Conservation (phyloP, 2,329 filamentous ascomycete species). For the Cordyceps cicadae region DNA sequence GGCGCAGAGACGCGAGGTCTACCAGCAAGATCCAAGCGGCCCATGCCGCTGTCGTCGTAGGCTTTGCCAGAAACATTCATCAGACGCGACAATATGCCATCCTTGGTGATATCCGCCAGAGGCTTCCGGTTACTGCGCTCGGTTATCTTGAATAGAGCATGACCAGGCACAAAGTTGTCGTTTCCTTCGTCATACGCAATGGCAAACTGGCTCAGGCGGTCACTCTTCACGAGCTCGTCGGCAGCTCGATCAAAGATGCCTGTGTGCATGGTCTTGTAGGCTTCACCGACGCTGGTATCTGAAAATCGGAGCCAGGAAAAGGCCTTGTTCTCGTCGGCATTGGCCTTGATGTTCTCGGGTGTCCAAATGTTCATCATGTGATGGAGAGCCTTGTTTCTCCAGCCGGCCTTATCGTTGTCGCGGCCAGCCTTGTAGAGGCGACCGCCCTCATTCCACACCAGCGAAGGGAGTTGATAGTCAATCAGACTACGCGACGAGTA, state of each 20-base stretch:
- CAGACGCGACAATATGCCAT: slow-evolving; percentile 65
- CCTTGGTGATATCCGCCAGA: slow-evolving; percentile 58
- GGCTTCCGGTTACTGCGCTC: slow-evolving; percentile 59
- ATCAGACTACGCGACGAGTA: slow-evolving; percentile 86
- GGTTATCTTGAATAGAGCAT: slow-evolving; percentile 75
- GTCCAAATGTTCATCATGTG: slow-evolving; percentile 89
- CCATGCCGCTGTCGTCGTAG: slow-evolving; percentile 63
- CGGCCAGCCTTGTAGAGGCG: slow-evolving; percentile 65
- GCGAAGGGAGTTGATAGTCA: slow-evolving; percentile 70
- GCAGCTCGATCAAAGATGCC: slow-evolving; percentile 68
- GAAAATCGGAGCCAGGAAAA: slow-evolving; percentile 91
- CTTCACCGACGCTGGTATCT: slow-evolving; percentile 66
- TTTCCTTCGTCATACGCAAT: slow-evolving; percentile 63
- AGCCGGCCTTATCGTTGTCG: slow-evolving; percentile 69
- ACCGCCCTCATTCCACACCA: slow-evolving; percentile 75
- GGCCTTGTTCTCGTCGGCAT: slow-evolving; percentile 49
- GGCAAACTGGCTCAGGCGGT: slow-evolving; percentile 58
- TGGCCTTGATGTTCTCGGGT: slow-evolving; percentile 65
- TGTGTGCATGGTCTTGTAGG: slow-evolving; percentile 58
- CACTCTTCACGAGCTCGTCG: slow-evolving; percentile 44
- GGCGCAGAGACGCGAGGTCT: slow-evolving; percentile 74
- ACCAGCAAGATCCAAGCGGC: slow-evolving; percentile 72
- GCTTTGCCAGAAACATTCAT: slow-evolving; percentile 66
- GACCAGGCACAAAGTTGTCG: slow-evolving; percentile 57
- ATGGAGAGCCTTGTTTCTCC: slow-evolving; percentile 65